Conservation (phyloP, 768 basidiomycete genomes). For the Mycena capillaripes region DNA sequence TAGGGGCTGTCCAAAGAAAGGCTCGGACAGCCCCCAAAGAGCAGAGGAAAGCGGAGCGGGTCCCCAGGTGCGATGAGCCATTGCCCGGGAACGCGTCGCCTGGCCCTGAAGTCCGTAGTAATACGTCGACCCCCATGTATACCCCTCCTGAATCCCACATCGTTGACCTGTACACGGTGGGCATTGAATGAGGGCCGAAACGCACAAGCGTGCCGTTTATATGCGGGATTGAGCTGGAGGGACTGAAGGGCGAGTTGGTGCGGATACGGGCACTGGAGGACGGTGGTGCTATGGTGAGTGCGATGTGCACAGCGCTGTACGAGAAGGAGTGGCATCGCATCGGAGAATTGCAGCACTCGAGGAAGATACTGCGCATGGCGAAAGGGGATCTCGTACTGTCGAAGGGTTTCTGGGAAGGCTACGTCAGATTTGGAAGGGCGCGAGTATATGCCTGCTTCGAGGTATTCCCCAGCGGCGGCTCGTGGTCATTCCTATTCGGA, state of each 20-base stretch:
- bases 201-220: not conserved
- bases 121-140: conserved; percentile 17
- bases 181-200: not conserved
- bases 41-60: not conserved
- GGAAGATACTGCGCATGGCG: not conserved
- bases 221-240: too few species aligned
- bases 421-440: not conserved
- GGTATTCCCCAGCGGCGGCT: not conserved
- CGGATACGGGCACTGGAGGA: too few species aligned
- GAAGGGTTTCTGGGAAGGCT: not conserved
- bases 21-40: too few species aligned
- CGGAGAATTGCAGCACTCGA: not conserved
- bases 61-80: conserved; percentile 9
- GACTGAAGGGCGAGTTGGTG: too few species aligned
- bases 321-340: not conserved
- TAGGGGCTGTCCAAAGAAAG: too few species aligned
- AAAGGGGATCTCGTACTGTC: not conserved
- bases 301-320: too few species aligned
- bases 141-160: not conserved
- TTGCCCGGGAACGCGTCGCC: conserved; percentile 4
- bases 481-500: not conserved
- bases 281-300: too few species aligned
- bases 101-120: conserved; percentile 7
- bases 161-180: conserved; percentile 24
- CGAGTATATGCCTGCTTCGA: not conserved